Evolutionary conservation across 2,329 filamentous ascomycete genomes (phyloP), one percentile per base, ranked within the genome.

Genomic region (Hypoxylon sp.): DNA sequence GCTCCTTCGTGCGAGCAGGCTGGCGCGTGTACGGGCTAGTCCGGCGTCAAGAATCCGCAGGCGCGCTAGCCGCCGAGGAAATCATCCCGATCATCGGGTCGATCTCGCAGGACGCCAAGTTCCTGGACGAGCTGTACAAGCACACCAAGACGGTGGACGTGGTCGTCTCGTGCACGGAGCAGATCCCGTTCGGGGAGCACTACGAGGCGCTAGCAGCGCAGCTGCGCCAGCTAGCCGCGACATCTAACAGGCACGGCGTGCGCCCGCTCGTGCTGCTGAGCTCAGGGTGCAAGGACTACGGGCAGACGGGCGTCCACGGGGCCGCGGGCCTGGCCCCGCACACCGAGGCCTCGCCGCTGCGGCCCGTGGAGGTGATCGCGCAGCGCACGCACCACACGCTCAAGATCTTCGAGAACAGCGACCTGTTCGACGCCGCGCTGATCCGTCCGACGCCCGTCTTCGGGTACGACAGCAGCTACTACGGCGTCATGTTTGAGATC

Each of bases 211-310:
- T 72, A 3, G 52, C 74, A 1, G 35, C 52, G 0, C 57, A 78
- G 4, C 55, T 79, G 1, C 64, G 59, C 1, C 52, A 35, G 0
- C 45, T 79, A 1, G 68, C 73, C 0, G 47, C 61, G 1, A 60
- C 60, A 3, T 73, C 70, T 16, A 70, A 68, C 17, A 44, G 54
- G 1, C 50, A 64, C 4, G 71, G 71, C 5, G 62, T 71, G 2
- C 64, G 65, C 12, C 73, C 76, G 0, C 61, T 79, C 0, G 71
- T 79, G 3, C 68, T 80, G 2, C 73, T 73, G 61, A 75, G 71
- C 7, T 77, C 73, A 2, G 77, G 78, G 0, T 79, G 77, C 62
- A 80, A 80, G 50, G 77, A 80, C 61, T 80, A 79, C 52, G 76
- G 77, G 29, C 58, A 35, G 35, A 73, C 56, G 1, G 45, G 40